These are phyloP conservation scores for Tolypocladium capitatum DNA, from an alignment of 2,329 filamentous ascomycete species.

Conservation along the genomic window DNA sequence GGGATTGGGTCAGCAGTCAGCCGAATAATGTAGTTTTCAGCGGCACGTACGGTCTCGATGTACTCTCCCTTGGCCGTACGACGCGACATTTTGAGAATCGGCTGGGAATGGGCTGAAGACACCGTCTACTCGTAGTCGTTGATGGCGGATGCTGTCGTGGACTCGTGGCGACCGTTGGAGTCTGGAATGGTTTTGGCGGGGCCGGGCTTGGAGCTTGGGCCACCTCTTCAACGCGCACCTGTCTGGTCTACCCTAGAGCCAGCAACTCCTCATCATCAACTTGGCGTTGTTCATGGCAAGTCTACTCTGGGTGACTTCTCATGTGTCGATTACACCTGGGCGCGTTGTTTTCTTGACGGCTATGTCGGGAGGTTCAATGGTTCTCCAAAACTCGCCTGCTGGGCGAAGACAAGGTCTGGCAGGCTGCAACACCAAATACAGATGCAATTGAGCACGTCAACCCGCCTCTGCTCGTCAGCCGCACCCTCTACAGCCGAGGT, in stretches of 20 bases:
- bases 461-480: no score
- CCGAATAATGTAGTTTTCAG: background rate
- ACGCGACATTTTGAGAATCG: conserved; percentile 49
- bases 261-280: background rate
- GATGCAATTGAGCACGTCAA: no score
- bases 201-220: background rate
- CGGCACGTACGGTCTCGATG: conserved; percentile 65
- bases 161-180: background rate
- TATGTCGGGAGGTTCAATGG: no score
- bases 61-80: conserved; percentile 80
- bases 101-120: background rate
- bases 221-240: background rate
- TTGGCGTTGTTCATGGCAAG: background rate
- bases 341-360: no score
- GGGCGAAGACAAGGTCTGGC: no score
- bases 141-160: background rate
- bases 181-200: background rate
- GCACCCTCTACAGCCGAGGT: no score
- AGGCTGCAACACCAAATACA: no score
- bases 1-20: conserved; percentile 1
- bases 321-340: no score
- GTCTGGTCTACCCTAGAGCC: background rate
- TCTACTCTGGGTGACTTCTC: no score
- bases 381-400: no score
- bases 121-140: background rate